Evolutionary conservation across 2,329 filamentous ascomycete genomes (phyloP), one percentile per base, ranked within the genome.

Genomic region (Xylaria sp.): DNA sequence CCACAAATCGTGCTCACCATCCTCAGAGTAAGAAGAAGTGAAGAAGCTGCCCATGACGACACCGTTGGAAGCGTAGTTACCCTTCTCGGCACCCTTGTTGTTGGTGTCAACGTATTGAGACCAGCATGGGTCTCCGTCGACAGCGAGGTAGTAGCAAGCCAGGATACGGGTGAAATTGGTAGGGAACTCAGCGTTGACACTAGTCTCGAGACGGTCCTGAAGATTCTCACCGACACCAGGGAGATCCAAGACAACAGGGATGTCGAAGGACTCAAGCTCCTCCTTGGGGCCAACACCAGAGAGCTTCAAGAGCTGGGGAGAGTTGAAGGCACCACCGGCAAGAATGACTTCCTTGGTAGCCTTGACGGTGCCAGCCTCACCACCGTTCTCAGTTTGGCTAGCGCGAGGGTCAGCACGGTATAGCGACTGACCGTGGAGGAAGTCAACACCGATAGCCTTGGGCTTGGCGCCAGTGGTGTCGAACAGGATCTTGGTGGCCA

Each of bases 171-270:
- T 70, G 68, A 79, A 81, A 60, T 78, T 73, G 40, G 71, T 77
- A 2, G 74, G 76, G 4, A 71, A 61, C n/a, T 82, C 76, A 35
- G 78, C 82, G 37, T 80, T 73, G 23, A 83, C 74, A 15, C 76
- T 74, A 51, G 82, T 78, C 71, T 75, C 83, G 70, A 83, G 82
- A 46, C 82, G 82, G 70, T 89, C 84, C 71, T 85, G 80, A 7
- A 88, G 76, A 73, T 87, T 87, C 15, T 76, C 80, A 43, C 86
- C 86, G 11, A 88, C 85, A 53, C 84, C 86, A 0, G 84, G 84
- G 0, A 84, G 76, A 68, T 87, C 80, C 1, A 76, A 71, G 35
- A 86, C 68, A 4, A 86, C 76, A 2, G 78, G 74, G 61, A 78
- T 77, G 12, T 66, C 64, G 50, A 73, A 73, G 43, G 72, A 71